Evolutionary conservation across 768 basidiomycete species (phyloP), one percentile per base, ranked within the genome.

Genomic region (Vararia minispora): DNA sequence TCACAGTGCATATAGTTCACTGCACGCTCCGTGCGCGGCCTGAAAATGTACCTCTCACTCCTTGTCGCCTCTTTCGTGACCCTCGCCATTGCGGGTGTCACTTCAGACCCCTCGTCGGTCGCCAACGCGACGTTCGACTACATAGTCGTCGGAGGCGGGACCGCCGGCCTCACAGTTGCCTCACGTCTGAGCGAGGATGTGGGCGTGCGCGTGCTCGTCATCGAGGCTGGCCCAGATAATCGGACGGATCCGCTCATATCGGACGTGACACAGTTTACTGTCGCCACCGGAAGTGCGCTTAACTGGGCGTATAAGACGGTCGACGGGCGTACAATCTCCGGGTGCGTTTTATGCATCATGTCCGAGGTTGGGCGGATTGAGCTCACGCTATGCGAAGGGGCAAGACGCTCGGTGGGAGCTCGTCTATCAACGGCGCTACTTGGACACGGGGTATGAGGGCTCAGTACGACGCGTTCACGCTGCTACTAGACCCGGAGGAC

Each of bases 401-500:
- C 5, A 69, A 65, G 49, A 71, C 69, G 2, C 50, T 60, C 2
- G 57, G 58, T 11, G 58, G 58, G 1, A 44, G 48, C 9, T 46
- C 65, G 31, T 70, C 69, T 1, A 68, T 72, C 40, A 72, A 72
- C 45, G 71, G 69, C 6, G 68, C 55, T 13, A 50, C 60, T 6
- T 71, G 63, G 49, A 68, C 64, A 10, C 60, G 69, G 10, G 71
- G 66, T 2, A 44, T 61, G 12, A 55, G 55, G 17, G 63, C 59
- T 2, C 67, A 71, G 43, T 69, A 71, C 33, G 66, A 71, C 41
- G 52, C 64, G 0, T 64, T 61, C 62, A 52, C 57, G 7, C 51
- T 49, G 2, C 54, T 69, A 3, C 53, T 69, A 0, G 40, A 46
- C 5, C 41, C 49, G n/a, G 36, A 51, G 30, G 43, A 55, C 49